Percentiles rank a stretch among this genome's conserved stretches.
Conservation (phyloP, 331 rosid species). For the Rhamnella rubrinervis region DNA sequence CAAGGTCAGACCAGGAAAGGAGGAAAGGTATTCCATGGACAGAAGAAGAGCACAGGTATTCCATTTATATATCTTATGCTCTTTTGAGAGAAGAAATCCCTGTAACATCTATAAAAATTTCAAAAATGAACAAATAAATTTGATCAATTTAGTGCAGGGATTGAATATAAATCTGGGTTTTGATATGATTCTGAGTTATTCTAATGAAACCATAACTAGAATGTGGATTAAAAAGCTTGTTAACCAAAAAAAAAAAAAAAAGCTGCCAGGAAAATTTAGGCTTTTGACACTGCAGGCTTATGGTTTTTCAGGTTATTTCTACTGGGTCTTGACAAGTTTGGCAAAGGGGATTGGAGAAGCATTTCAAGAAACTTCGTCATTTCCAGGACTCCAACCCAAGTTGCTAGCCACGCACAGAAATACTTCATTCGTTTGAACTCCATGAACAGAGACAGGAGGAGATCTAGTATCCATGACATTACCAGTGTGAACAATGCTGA, state of each 20-base stretch:
- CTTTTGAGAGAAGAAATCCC: too few relatives aligned
- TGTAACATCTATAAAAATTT: too few relatives aligned
- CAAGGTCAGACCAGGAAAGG: constrained; percentile 92
- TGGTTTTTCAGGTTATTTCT: constrained; percentile 67
- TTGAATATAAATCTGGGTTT: too few relatives aligned
- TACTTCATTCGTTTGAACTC: constrained; percentile 93
- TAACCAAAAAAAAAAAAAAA: too few relatives aligned
- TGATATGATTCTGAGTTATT: too few relatives aligned
- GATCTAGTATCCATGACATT: constrained; percentile 96
- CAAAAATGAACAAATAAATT: too few relatives aligned
- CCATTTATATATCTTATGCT: neutral
- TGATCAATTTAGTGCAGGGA: too few relatives aligned
- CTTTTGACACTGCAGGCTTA: neutral
- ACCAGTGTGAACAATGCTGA: constrained; percentile 86
- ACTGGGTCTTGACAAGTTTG: constrained; percentile 96
- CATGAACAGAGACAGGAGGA: constrained; percentile 92
- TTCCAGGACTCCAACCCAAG: constrained; percentile 98
- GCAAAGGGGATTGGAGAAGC: constrained; percentile 99
- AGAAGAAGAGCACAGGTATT: constrained; percentile 97
- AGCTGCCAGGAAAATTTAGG: too few relatives aligned
- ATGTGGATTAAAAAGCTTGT: too few relatives aligned
- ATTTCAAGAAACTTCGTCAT: constrained; percentile 94
- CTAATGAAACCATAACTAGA: too few relatives aligned
- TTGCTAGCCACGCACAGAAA: constrained; percentile 98
- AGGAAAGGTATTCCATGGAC: constrained; percentile 98